A percentile compares a stretch with the other conserved stretches of the same genome.
phyloP scores from a whole-genome alignment of 129 eudicot species.

The Flaveria ramosissima region DNA sequence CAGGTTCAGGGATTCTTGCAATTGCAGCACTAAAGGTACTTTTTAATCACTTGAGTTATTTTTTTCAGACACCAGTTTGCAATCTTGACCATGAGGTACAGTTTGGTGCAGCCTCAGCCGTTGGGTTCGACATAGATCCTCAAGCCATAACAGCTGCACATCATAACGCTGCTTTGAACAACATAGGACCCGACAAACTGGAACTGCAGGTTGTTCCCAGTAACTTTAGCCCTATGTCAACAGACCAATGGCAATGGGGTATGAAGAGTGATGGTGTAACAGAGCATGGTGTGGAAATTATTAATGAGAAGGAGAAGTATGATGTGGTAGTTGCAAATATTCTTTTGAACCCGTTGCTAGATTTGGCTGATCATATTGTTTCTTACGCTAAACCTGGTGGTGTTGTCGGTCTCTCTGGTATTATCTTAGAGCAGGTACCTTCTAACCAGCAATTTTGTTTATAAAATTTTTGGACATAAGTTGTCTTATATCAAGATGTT shows the following conservation, averaged over 20 bases:
- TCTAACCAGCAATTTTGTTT: neutral
- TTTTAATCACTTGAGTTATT: neutral
- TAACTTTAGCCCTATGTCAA: slow-evolving; percentile 28
- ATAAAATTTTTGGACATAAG: neutral
- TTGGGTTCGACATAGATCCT: slow-evolving; percentile 82
- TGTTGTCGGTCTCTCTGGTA: slow-evolving; percentile 70
- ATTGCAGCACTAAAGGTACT: slow-evolving; percentile 83
- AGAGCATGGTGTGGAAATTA: slow-evolving; percentile 25
- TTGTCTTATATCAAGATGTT: neutral
- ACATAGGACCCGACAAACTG: slow-evolving; percentile 60
- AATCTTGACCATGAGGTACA: slow-evolving; percentile 36
- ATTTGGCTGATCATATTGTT: slow-evolving; percentile 81
- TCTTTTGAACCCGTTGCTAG: slow-evolving; percentile 71
- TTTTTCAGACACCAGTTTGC: neutral
- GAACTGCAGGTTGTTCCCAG: slow-evolving; percentile 60
- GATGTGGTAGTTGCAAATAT: slow-evolving; percentile 85
- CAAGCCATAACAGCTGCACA: slow-evolving; percentile 82
- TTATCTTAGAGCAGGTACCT: slow-evolving; percentile 83
- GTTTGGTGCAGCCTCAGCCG: slow-evolving; percentile 83
- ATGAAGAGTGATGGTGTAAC: slow-evolving; percentile 21
- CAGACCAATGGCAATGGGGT: slow-evolving; percentile 34
- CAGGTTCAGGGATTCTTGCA: slow-evolving; percentile 93
- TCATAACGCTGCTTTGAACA: slow-evolving; percentile 66
- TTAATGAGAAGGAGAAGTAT: slow-evolving; percentile 39
- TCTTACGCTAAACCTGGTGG: slow-evolving; percentile 83